Conservation (phyloP, 345 rosid species). For the Ricinus communis region DNA sequence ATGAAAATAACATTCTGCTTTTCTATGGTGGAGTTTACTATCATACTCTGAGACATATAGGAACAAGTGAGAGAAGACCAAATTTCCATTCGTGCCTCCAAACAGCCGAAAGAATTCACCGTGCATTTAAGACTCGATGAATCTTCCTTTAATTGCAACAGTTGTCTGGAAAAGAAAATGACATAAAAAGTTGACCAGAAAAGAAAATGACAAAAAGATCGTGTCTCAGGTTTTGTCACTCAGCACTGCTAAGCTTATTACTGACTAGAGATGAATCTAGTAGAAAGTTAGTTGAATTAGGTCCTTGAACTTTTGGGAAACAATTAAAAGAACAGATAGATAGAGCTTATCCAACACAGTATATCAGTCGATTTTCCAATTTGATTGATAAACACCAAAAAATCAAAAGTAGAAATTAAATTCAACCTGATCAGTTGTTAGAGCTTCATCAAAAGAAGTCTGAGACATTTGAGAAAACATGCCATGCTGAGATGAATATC, state of each 20-base stretch:
- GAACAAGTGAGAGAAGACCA: not conserved
- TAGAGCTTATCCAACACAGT: not conserved
- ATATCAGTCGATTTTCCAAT: not conserved
- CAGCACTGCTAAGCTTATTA: not conserved
- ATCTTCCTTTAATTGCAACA: not conserved
- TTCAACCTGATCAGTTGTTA: constrained; percentile 60
- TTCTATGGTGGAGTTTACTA: not conserved
- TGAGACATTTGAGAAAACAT: constrained; percentile 80
- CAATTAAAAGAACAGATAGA: not conserved
- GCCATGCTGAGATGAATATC: constrained; percentile 79
- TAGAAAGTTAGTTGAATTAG: not conserved
- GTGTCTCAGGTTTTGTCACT: not conserved
- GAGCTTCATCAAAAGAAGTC: constrained; percentile 58
- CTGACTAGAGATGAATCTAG: not conserved
- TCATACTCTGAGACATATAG: not conserved
- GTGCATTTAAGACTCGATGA: no score
- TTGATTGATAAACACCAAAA: not conserved
- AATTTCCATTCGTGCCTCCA: not conserved
- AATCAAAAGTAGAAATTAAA: constrained; percentile 12
- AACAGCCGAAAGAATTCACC: not conserved
- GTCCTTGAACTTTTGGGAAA: no score
- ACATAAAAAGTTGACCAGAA: not conserved
- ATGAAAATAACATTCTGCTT: not conserved
- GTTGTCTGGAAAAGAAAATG: not conserved
- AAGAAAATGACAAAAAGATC: not conserved